Conservation (phyloP, 768 basidiomycete genomes). For the Paxillus involutus region DNA sequence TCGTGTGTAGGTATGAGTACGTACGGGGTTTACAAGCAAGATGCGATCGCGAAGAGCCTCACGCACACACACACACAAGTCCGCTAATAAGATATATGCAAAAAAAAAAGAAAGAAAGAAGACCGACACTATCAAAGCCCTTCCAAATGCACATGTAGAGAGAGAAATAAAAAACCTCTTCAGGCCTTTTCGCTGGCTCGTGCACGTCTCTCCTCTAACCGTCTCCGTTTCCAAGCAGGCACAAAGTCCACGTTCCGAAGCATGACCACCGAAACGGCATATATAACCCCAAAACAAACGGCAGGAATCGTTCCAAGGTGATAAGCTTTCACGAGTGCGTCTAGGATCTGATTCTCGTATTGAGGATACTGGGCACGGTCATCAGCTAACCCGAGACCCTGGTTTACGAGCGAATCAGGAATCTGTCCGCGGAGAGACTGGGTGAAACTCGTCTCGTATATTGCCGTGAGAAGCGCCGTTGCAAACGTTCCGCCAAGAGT, state of each 20-base stretch:
- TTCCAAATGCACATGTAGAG: background rate
- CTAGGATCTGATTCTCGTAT: slow-evolving; percentile 31
- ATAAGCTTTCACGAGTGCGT: slow-evolving; percentile 34
- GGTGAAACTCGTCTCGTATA: slow-evolving; percentile 34
- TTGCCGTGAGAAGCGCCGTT: slow-evolving; percentile 34
- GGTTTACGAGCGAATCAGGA: slow-evolving; percentile 27
- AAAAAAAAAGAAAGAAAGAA: background rate
- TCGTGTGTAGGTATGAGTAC: background rate
- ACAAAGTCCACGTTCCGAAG: slow-evolving; percentile 33
- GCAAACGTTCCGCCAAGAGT: slow-evolving; percentile 35
- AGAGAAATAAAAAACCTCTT: background rate
- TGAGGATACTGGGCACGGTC: slow-evolving; percentile 30
- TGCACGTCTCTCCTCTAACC: slow-evolving; percentile 23
- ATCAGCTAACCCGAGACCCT: slow-evolving; percentile 33
- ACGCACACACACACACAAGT: background rate
- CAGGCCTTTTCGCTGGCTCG: slow-evolving; percentile 20
- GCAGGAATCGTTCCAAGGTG: slow-evolving; percentile 34
- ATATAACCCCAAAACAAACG: slow-evolving; percentile 32
- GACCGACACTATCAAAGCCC: slow-evolving; percentile 14
- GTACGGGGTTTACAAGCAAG: background rate
- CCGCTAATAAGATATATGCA: slow-evolving; percentile 23
- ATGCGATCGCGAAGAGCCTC: background rate
- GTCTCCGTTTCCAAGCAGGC: slow-evolving; percentile 32
- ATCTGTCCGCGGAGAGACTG: slow-evolving; percentile 26
- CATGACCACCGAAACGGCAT: slow-evolving; percentile 30